phyloP scores from a whole-genome alignment of 2,329 filamentous ascomycete genomes.

The Chaetomium strumarium region DNA sequence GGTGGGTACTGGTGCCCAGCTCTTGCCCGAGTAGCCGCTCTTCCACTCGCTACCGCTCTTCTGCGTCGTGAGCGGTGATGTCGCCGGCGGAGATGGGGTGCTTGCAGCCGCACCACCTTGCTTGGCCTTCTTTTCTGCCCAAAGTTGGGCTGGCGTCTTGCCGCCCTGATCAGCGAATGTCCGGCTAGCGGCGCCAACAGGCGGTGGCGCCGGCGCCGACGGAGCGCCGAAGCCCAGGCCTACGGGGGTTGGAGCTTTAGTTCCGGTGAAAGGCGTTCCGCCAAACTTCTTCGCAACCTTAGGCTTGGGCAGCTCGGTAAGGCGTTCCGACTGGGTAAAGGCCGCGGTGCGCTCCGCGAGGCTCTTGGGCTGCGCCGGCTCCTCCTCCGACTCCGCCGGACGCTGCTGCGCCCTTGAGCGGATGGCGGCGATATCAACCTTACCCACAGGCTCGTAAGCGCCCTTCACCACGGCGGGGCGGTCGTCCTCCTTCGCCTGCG shows the following conservation, averaged over 20 bases:
- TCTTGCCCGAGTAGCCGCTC: slow-evolving; percentile 85
- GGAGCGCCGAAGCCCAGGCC: slow-evolving; percentile 59
- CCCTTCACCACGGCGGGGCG: slow-evolving; percentile 83
- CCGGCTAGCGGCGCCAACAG: slow-evolving; percentile 75
- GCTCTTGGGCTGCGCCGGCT: slow-evolving; percentile 45
- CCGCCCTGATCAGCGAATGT: slow-evolving; percentile 93
- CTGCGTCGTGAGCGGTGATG: slow-evolving; percentile 59
- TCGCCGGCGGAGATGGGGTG: slow-evolving; percentile 38
- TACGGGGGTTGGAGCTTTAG: slow-evolving; percentile 78
- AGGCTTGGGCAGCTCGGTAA: slow-evolving; percentile 86
- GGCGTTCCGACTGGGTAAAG: slow-evolving; percentile 69
- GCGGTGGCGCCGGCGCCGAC: slow-evolving; percentile 51
- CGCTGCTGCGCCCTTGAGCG: slow-evolving; percentile 77
- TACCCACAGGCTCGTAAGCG: slow-evolving; percentile 88
- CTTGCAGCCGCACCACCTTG: slow-evolving; percentile 54
- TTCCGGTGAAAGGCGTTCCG: slow-evolving; percentile 70
- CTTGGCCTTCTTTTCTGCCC: slow-evolving; percentile 94
- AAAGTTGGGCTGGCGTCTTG: slow-evolving; percentile 93
- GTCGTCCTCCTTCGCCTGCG: slow-evolving; percentile 69
- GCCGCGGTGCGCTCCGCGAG: slow-evolving; percentile 71
- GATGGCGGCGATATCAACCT: slow-evolving; percentile 95
- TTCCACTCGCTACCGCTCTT: slow-evolving; percentile 79
- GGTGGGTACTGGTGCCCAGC: slow-evolving; percentile 79
- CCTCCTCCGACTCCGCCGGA: slow-evolving; percentile 36
- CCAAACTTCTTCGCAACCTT: slow-evolving; percentile 89